Evolutionary conservation across 768 basidiomycete species (phyloP), one percentile per base, ranked within the genome.

Genomic region (Leccinum fibrillosum): DNA sequence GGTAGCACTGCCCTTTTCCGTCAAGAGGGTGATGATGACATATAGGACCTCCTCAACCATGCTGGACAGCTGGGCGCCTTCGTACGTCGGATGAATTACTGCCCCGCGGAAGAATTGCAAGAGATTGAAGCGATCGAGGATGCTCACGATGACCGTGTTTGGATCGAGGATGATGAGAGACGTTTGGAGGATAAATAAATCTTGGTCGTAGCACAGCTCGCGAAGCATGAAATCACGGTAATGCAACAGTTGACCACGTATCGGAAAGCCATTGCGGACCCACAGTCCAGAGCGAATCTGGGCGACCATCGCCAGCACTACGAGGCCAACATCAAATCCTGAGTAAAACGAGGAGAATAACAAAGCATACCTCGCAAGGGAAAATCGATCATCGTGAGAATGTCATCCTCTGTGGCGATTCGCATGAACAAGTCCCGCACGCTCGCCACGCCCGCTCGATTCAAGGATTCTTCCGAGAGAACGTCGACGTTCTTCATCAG

Each of bases 211-310:
- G 66, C 96, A 97, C 6, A 94, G 80, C 71, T 99, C 97, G 19
- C 96, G 88, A 25, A 98, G 84, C 83, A 91, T 89, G 72, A 93
- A 94, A 70, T 98, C 96, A 26, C 94, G 89, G 71, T 99, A 99
- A 70, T 98, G 96, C 53, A 95, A 82, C 4, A 94, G 79, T 71
- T 98, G 97, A 0, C 94, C 94, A 1, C 96, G 88, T 64, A 98
- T 95, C 15, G 90, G 90, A 67, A 94, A 92, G 4, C 97, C 97
- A 65, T 99, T 99, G 54, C 96, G 89, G 8, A 97, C 95, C 97
- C 97, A 99, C 4, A 98, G 80, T 0, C 94, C 94, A 0, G 92
- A 90, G 25, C 94, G 86, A 52, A 98, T 93, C 70, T 98, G 97
- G 0, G 95, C 94, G 48, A 96, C 87, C 87, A 95, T 93, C 1